Conservation (phyloP, 805 yeast genomes). For the Crinitomyces ghanaensis region DNA sequence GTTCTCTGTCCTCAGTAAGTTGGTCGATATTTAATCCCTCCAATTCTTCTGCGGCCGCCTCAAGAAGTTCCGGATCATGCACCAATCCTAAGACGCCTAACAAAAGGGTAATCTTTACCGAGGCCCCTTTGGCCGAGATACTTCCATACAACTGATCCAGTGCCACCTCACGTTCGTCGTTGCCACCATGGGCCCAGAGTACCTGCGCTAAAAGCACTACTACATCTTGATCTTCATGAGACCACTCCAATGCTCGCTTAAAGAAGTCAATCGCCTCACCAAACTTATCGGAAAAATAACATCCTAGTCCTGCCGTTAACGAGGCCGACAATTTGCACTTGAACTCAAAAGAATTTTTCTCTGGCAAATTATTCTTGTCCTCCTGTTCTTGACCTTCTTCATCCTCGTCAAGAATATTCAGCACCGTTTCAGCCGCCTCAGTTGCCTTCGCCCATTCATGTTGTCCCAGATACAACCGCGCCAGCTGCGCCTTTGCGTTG, state of each 20-base stretch:
- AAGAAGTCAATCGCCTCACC: slow-evolving; percentile 59
- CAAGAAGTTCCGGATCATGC: slow-evolving; percentile 41
- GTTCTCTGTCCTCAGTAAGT: slow-evolving; percentile 38
- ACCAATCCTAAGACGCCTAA: slow-evolving; percentile 73
- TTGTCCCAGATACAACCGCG: slow-evolving; percentile 58
- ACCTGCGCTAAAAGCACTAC: slow-evolving; percentile 69
- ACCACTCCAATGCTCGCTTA: slow-evolving; percentile 44
- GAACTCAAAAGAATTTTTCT: slow-evolving; percentile 10
- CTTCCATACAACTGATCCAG: slow-evolving; percentile 65
- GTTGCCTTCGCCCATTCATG: slow-evolving; percentile 46
- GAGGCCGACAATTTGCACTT: slow-evolving; percentile 37
- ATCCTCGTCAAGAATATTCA: slow-evolving; percentile 37
- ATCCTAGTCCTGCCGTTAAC: slow-evolving; percentile 60
- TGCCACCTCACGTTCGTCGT: slow-evolving; percentile 75
- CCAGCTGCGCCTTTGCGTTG: slow-evolving; percentile 52
- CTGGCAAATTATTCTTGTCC: slow-evolving; percentile 25
- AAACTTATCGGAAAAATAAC: slow-evolving; percentile 52
- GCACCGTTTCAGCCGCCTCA: slow-evolving; percentile 45
- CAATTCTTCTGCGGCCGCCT: slow-evolving; percentile 59
- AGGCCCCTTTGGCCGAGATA: slow-evolving; percentile 53
- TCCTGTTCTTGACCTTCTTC: no score
- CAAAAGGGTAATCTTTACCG: slow-evolving; percentile 55
- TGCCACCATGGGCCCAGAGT: slow-evolving; percentile 60
- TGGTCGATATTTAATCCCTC: slow-evolving; percentile 36
- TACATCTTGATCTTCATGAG: slow-evolving; percentile 52